These are phyloP conservation scores for Pseudonitzschia delicatissima DNA, from an alignment of 108 stramenopile genomes.

Conservation along the genomic window DNA sequence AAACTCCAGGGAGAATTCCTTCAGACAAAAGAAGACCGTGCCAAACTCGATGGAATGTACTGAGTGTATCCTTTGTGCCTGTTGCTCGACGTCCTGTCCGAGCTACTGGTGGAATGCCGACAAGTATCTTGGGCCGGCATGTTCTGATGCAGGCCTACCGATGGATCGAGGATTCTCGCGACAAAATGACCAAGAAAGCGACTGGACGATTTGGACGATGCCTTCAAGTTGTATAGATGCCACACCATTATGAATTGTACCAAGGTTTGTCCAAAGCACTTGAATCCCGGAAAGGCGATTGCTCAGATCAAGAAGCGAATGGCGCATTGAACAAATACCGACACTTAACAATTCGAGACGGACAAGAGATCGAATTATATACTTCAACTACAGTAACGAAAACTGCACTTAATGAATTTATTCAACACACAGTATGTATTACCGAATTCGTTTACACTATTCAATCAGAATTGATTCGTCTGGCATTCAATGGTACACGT, in stretches of 20 bases:
- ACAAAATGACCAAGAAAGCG: constrained; percentile 88
- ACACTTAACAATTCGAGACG: constrained; percentile 20
- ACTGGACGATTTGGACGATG: constrained; percentile 92
- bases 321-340: too few species aligned
- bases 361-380: neutral
- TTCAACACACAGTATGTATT: too few species aligned
- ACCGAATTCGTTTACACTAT: too few species aligned
- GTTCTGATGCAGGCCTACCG: constrained; percentile 97
- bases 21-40: constrained; percentile 83
- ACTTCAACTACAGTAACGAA: neutral
- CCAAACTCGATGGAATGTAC: constrained; percentile 97
- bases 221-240: constrained; percentile 95
- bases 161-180: constrained; percentile 96
- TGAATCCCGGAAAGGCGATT: constrained; percentile 99
- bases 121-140: constrained; percentile 95
- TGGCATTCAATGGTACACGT: too few species aligned
- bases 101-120: constrained; percentile 99
- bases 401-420: too few species aligned
- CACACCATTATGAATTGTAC: constrained; percentile 99
- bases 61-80: constrained; percentile 99
- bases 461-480: too few species aligned
- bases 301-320: constrained; percentile 96
- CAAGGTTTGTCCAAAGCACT: constrained; percentile 98
- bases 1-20: constrained; percentile 83
- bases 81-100: constrained; percentile 96